Conservation (phyloP, 2,329 filamentous ascomycete genomes). For the Metarhizium humberi region DNA sequence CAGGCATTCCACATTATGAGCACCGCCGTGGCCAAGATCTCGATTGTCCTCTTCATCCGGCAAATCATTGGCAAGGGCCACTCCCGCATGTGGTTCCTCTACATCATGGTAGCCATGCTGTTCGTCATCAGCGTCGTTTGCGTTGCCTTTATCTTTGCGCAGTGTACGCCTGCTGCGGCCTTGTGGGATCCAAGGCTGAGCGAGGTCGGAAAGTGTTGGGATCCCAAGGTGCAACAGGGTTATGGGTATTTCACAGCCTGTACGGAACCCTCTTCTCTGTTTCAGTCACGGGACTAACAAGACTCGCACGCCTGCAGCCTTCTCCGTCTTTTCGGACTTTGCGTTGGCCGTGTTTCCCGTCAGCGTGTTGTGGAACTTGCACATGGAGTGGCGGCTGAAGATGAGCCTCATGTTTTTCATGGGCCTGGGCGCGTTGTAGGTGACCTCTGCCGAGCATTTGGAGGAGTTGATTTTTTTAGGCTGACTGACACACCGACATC, state of each 20-base stretch:
- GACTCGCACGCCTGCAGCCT: not conserved
- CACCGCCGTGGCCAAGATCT: not conserved
- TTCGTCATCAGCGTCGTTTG: not conserved
- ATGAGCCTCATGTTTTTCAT: not conserved
- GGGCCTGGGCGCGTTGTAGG: not conserved
- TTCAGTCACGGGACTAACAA: not conserved
- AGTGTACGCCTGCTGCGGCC: not conserved
- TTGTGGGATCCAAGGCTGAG: not conserved
- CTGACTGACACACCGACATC: not conserved
- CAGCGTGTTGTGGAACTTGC: not conserved
- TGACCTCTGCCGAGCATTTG: not conserved
- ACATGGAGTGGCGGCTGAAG: not conserved
- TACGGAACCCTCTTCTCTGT: not conserved
- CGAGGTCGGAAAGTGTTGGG: not conserved
- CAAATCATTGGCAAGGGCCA: not conserved
- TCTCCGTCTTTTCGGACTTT: not conserved
- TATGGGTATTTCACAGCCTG: not conserved
- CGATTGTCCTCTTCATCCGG: not conserved
- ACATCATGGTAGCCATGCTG: not conserved
- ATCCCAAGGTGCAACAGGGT: not conserved
- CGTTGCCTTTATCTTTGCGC: not conserved
- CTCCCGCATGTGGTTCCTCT: not conserved
- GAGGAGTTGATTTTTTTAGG: no score
- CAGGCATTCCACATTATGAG: not conserved
- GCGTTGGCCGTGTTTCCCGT: not conserved